A percentile compares a stretch with the other conserved stretches of the same genome.
phyloP scores from a whole-genome alignment of 192 early-diverging fungal species.

The Backusella morwellensis region DNA sequence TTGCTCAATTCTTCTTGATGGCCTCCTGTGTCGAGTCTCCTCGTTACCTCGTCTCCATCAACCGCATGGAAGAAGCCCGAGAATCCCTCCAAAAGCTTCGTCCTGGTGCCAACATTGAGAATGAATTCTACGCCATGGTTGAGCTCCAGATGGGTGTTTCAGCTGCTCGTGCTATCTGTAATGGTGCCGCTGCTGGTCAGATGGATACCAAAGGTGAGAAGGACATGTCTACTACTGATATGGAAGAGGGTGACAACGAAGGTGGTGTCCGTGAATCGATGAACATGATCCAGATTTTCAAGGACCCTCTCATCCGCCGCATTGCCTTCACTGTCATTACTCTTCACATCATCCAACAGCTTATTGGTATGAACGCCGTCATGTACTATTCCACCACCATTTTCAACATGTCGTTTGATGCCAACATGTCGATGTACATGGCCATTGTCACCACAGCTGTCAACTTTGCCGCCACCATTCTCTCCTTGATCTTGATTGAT shows the following conservation, averaged over 20 bases:
- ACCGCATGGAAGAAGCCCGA: slow-evolving; percentile 58
- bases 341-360: slow-evolving; percentile 74
- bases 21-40: no score
- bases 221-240: neutral
- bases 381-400: no score
- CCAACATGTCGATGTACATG: slow-evolving; percentile 30
- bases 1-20: no score
- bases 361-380: slow-evolving; percentile 80
- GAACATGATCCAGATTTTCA: slow-evolving; percentile 52
- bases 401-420: slow-evolving; percentile 32
- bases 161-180: neutral
- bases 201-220: neutral
- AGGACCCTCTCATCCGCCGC: slow-evolving; percentile 50
- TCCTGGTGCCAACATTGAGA: slow-evolving; percentile 50
- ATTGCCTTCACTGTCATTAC: slow-evolving; percentile 62
- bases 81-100: slow-evolving; percentile 53
- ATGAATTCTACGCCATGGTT: slow-evolving; percentile 63
- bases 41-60: neutral
- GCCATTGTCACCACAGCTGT: neutral
- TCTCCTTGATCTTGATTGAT: neutral
- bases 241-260: neutral
- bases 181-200: neutral
- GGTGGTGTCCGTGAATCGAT: slow-evolving; percentile 16
- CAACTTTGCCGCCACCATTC: neutral
- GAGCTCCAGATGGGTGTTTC: neutral